phyloP scores from a whole-genome alignment of 208 protist species.

The Crithidia fasciculata region DNA sequence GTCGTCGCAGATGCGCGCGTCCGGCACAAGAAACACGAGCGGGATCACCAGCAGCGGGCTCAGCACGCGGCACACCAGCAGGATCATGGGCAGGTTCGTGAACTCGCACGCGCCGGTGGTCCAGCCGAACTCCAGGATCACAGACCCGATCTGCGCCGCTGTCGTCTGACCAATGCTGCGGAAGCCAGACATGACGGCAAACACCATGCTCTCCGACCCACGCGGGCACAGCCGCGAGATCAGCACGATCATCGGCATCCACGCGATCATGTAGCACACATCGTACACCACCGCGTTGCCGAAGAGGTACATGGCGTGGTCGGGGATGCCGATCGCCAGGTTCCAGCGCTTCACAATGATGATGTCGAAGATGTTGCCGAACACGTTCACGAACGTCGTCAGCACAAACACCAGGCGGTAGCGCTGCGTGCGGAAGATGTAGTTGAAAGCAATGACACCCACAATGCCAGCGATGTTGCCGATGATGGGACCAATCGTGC shows the following conservation, averaged over 20 bases:
- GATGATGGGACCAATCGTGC: constrained; percentile 41
- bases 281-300: constrained; percentile 62
- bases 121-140: constrained; percentile 54
- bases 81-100: constrained; percentile 54
- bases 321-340: constrained; percentile 40
- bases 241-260: constrained; percentile 78
- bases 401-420: constrained; percentile 63
- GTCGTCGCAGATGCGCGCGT: constrained; percentile 60
- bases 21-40: constrained; percentile 65
- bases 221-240: constrained; percentile 77
- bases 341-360: constrained; percentile 77
- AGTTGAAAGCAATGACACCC: constrained; percentile 51
- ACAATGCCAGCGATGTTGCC: constrained; percentile 45
- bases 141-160: constrained; percentile 34
- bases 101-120: constrained; percentile 64
- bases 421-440: constrained; percentile 49
- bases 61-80: constrained; percentile 59
- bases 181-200: constrained; percentile 74
- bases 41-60: constrained; percentile 52
- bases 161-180: constrained; percentile 67
- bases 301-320: constrained; percentile 61
- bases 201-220: constrained; percentile 74
- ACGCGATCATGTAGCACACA: constrained; percentile 62
- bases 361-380: constrained; percentile 60
- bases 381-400: constrained; percentile 47